A percentile compares a stretch with the other conserved stretches of the same genome.
Conservation (phyloP, 116 monocot genomes). For the Papilionanthe hybrid region DNA sequence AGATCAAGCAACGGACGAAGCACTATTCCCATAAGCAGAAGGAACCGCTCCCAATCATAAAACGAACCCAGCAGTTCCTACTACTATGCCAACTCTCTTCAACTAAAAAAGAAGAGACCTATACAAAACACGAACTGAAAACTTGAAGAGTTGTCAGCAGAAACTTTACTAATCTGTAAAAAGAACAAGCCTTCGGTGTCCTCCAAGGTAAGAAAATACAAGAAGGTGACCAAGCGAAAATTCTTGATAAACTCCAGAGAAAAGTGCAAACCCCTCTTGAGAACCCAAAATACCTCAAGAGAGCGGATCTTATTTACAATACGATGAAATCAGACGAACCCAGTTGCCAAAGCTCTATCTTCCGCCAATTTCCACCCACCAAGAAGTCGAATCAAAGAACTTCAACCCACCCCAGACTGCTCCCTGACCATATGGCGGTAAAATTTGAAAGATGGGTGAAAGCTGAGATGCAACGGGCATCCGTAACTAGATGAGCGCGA, state of each 20-base stretch:
- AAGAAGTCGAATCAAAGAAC: not conserved
- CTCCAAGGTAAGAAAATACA: slow-evolving; percentile 14
- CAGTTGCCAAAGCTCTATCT: not conserved
- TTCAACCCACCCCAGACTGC: slow-evolving; percentile 29
- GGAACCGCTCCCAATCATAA: slow-evolving; percentile 23
- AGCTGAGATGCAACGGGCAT: not conserved
- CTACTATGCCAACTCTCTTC: not conserved
- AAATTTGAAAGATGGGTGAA: not conserved
- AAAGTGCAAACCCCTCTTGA: slow-evolving; percentile 13
- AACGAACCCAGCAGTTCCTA: slow-evolving; percentile 16
- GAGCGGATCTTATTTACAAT: slow-evolving; percentile 14
- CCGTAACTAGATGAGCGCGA: slow-evolving; percentile 19
- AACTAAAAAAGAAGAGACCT: slow-evolving; percentile 4
- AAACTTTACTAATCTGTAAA: slow-evolving; percentile 1
- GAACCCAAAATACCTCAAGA: slow-evolving; percentile 37
- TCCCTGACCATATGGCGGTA: slow-evolving; percentile 19
- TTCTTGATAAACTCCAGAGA: not conserved
- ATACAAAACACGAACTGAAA: not conserved
- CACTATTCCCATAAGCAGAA: slow-evolving; percentile 27
- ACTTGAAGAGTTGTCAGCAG: not conserved
- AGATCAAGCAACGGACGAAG: slow-evolving; percentile 17
- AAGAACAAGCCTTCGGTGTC: not conserved
- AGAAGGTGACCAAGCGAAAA: slow-evolving; percentile 12
- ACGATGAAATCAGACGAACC: slow-evolving; percentile 6
- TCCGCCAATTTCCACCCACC: slow-evolving; percentile 3